These are phyloP conservation scores for Penicillium turbatum DNA, from an alignment of 495 filamentous ascomycete species.

Conservation along the genomic window DNA sequence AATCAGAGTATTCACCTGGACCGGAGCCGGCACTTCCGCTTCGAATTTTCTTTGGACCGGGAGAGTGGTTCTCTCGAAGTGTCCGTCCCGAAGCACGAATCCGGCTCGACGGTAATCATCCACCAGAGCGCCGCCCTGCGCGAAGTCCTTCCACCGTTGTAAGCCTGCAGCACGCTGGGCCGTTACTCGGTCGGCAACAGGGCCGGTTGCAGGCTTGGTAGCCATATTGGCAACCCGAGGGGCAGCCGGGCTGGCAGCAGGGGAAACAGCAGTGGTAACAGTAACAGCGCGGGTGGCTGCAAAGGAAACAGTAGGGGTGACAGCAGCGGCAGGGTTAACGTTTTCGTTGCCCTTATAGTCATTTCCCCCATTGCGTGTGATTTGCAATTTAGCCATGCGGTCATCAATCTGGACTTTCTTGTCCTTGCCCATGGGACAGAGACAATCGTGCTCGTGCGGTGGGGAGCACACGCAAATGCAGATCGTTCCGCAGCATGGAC, in stretches of 20 bases:
- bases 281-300: too few species aligned
- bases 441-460: constrained; percentile 12
- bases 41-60: neutral
- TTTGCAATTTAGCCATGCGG: too few species aligned
- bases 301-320: neutral
- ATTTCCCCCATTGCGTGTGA: too few species aligned
- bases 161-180: neutral
- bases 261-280: too few species aligned
- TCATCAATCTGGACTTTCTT: neutral
- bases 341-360: neutral
- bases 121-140: neutral
- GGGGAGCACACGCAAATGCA: constrained; percentile 8
- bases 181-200: too few species aligned
- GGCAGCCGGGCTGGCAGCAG: too few species aligned
- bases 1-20: neutral
- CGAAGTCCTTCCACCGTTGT: constrained; percentile 7
- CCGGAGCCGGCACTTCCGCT: neutral
- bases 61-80: neutral
- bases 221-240: too few species aligned
- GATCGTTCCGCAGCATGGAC: neutral
- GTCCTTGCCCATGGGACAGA: neutral
- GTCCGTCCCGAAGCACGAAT: neutral
- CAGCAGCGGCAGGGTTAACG: neutral
- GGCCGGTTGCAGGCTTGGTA: neutral
- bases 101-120: constrained; percentile 1